Evolutionary conservation across 2,329 filamentous ascomycete genomes (phyloP), one percentile per base, ranked within the genome.

Genomic region (Aspergillus sp.): DNA sequence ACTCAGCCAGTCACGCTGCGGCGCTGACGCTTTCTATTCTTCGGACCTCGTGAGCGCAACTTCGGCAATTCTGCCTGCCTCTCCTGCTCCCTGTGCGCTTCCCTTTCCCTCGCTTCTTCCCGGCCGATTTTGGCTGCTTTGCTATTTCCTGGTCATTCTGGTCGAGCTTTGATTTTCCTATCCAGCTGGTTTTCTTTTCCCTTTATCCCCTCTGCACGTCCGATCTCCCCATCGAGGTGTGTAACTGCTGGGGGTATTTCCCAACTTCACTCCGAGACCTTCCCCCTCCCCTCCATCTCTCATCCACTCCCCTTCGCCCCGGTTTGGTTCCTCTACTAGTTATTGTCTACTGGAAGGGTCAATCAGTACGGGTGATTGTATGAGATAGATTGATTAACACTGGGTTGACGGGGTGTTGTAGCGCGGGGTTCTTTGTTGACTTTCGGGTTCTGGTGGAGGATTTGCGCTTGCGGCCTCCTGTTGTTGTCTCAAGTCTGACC

Each of bases 401-500:
- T 57, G 63, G 60, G 53, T 60, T 63, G 21, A 53, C 61, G 62
- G 64, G 59, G 65, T 68, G 63, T 68, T 63, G 57, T 69, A 47
- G 53, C 64, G 64, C 64, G 66, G 71, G 71, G 65, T 65, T 67
- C 57, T 62, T 60, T 68, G 67, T 64, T 53, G 49, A 63, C 49
- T 60, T 32, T 49, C 30, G 54, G 65, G 65, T 68, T 68, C 68
- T 62, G 59, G 62, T 68, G 65, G 67, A 62, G 70, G 67, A 69
- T 65, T 62, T 66, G 65, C 64, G 67, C 65, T 72, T 67, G 68
- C 70, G 70, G 71, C 67, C 65, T 68, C 70, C 64, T 77, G 66
- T 74, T 73, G 68, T 74, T 74, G 69, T 74, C 69, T 74, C 70
- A 50, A 70, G 66, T 74, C 71, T 73, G 73, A 71, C 73, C 66